Evolutionary conservation across 106 monocot genomes (phyloP), one percentile per base, ranked within the genome.

Genomic region (Hemerocallis citrina): DNA sequence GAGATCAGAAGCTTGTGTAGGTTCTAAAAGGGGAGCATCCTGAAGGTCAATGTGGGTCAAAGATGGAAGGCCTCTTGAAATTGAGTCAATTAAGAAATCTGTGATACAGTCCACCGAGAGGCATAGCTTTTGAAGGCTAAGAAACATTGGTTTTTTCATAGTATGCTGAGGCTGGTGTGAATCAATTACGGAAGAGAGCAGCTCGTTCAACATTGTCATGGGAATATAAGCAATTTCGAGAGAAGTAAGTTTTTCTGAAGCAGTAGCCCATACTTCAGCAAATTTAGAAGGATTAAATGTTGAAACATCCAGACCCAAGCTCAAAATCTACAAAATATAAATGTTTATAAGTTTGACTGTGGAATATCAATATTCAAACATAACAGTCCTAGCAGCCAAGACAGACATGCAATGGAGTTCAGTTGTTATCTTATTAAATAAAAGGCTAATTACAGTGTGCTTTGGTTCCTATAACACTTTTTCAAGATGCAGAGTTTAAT

Each of bases 181-280:
- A 41, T 68, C 72, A 12, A 64, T 24, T 8, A 49, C 57, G 25
- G 42, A 23, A 67, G 52, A 52, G 6, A 98, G 74, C 61, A 98
- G 47, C 55, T 71, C 57, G 23, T 66, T 62, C 58, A 82, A 67
- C 91, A 90, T 85, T 25, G 69, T 62, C 40, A 73, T 40, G 10
- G 91, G 88, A 63, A 91, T 88, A 68, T 82, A 91, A 52, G 79
- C 87, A 64, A 98, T 77, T 69, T 98, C 91, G 10, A 98, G 74
- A 23, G 71, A 71, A 30, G 57, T 41, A 13, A 98, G 91, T 22
- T 70, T 82, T 39, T 27, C 31, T 38, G 87, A 85, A 57, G 91
- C 79, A 71, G 52, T 52, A 17, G 41, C 55, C 96, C 90, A 98
- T 6, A 82, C 47, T 56, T 82, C 56, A 60, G 77, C 68, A 64